These are phyloP conservation scores for Chaetoscypha palmicola DNA, from an alignment of 2,329 filamentous ascomycete species.

Conservation along the genomic window DNA sequence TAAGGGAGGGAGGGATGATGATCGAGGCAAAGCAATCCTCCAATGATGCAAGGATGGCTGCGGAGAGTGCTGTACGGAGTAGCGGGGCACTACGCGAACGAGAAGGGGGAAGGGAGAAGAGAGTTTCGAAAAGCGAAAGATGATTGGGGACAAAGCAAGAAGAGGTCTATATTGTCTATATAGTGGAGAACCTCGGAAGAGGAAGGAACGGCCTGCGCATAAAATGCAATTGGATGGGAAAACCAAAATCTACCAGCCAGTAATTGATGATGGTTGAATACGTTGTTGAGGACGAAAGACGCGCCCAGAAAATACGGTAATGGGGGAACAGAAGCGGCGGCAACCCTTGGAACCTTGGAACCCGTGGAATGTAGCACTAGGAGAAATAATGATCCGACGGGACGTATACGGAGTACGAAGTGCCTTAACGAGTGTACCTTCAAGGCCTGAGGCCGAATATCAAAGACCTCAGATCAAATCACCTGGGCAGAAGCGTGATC, in stretches of 20 bases:
- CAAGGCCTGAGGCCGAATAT: no score
- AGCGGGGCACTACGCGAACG: neutral
- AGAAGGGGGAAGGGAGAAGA: neutral
- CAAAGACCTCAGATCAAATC: no score
- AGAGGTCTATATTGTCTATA: neutral
- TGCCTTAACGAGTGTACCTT: no score
- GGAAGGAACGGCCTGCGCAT: neutral
- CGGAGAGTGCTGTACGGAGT: neutral
- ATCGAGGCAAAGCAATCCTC: neutral
- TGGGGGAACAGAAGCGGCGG: neutral
- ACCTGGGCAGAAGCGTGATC: slow-evolving; percentile 16
- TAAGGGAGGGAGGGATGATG: neutral
- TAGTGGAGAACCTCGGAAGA: no score
- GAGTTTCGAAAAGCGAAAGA: neutral
- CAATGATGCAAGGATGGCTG: slow-evolving; percentile 5
- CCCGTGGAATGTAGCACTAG: no score
- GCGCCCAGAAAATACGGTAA: neutral
- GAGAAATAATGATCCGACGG: no score
- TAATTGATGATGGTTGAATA: neutral
- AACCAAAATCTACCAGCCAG: neutral
- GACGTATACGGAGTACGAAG: no score
- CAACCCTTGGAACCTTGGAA: no score
- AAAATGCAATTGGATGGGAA: neutral
- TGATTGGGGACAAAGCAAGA: neutral
- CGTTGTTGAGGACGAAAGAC: neutral